phyloP scores from a whole-genome alignment of 768 basidiomycete species.

The Mycena galopus region DNA sequence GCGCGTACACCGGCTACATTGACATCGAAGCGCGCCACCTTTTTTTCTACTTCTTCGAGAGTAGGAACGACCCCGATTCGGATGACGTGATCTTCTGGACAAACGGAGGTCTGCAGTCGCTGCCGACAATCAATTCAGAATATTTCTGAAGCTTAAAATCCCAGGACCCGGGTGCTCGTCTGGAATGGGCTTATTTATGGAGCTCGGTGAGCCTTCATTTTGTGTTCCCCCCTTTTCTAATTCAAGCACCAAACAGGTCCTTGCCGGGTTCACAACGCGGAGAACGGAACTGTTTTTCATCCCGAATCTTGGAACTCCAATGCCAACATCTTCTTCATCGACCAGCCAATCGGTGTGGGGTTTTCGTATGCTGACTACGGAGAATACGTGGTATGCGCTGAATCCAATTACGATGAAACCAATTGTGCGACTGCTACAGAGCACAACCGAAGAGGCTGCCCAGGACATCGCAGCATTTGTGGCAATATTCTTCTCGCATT shows the following conservation, averaged over 20 bases:
- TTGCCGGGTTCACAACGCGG: constrained; percentile 58
- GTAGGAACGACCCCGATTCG: constrained; percentile 57
- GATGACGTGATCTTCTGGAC: constrained; percentile 64
- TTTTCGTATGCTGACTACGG: constrained; percentile 60
- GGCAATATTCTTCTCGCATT: too few relatives aligned
- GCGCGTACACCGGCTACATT: constrained; percentile 64
- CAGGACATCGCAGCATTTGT: too few relatives aligned
- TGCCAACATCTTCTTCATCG: constrained; percentile 62
- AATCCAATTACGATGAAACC: neutral
- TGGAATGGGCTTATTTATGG: constrained; percentile 21
- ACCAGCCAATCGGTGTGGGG: too few relatives aligned
- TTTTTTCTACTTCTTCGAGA: constrained; percentile 73
- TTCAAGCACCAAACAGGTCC: constrained; percentile 44
- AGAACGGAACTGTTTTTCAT: constrained; percentile 56
- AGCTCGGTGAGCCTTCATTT: constrained; percentile 18
- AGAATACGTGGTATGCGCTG: constrained; percentile 17
- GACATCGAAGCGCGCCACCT: constrained; percentile 61
- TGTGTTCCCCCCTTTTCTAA: constrained; percentile 1
- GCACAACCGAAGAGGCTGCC: too few relatives aligned
- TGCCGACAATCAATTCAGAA: neutral
- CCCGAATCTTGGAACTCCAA: constrained; percentile 64
- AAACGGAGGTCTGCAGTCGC: constrained; percentile 55
- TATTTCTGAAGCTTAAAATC: neutral
- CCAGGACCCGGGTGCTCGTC: constrained; percentile 23
- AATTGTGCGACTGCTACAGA: constrained; percentile 32